These are phyloP conservation scores for Nicotiana paniculata DNA, from an alignment of 257 asterid genomes.

Conservation along the genomic window DNA sequence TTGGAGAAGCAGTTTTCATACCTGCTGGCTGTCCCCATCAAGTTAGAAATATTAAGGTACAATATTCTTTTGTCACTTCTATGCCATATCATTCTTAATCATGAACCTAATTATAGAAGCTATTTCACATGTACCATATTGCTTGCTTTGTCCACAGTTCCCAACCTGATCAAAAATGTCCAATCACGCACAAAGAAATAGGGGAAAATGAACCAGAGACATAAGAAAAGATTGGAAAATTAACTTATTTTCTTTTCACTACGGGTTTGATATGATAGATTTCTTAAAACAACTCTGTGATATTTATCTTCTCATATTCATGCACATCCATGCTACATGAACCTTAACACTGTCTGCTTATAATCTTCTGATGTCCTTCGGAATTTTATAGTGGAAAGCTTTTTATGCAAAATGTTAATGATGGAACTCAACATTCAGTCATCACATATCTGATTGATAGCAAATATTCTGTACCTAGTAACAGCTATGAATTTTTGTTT, in stretches of 20 bases:
- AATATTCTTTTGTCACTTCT: background rate
- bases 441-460: background rate
- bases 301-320: background rate
- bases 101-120: background rate
- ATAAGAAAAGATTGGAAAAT: background rate
- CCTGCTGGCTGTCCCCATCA: conserved; percentile 96
- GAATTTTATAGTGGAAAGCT: background rate
- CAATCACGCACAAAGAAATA: background rate
- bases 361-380: background rate
- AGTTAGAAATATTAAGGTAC: conserved; percentile 74
- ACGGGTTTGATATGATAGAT: background rate
- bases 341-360: background rate
- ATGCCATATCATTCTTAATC: background rate
- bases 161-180: background rate
- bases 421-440: background rate
- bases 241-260: background rate
- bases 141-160: background rate
- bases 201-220: background rate
- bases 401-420: background rate
- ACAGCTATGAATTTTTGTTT: background rate
- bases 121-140: conserved; percentile 1
- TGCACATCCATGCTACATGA: background rate
- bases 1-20: conserved; percentile 85
- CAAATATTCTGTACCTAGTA: background rate
- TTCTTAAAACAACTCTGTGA: background rate